A percentile compares a stretch with the other conserved stretches of the same genome.
Conservation (phyloP, 768 basidiomycete species). For the Pulveroboletus ravenelii region DNA sequence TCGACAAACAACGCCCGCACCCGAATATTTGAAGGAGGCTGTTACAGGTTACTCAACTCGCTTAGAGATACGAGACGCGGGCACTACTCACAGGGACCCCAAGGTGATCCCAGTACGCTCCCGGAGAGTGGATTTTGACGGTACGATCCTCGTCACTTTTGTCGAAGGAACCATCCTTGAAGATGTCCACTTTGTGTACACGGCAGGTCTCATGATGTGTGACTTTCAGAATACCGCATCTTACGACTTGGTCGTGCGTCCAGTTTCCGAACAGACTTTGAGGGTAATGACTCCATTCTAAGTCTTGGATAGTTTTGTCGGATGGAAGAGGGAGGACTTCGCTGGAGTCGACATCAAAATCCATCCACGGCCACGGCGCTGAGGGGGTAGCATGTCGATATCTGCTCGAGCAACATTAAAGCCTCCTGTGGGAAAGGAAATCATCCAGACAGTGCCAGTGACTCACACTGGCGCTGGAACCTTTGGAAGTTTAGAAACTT, state of each 20-base stretch:
- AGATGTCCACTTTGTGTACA: slow-evolving; percentile 25
- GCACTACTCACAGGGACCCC: slow-evolving; percentile 31
- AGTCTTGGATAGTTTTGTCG: background rate
- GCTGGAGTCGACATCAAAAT: slow-evolving; percentile 30
- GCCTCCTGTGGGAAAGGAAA: background rate
- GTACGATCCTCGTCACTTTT: background rate
- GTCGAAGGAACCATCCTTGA: slow-evolving; percentile 16
- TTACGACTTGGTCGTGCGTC: slow-evolving; percentile 30
- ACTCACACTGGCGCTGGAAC: slow-evolving; percentile 29
- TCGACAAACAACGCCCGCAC: slow-evolving; percentile 53
- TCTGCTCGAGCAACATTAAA: slow-evolving; percentile 12
- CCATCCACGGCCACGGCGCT: slow-evolving; percentile 42
- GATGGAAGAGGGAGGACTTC: slow-evolving; percentile 16
- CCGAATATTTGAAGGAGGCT: slow-evolving; percentile 36
- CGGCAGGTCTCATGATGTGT: slow-evolving; percentile 5
- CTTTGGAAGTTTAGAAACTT: slow-evolving; percentile 11
- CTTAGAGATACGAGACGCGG: background rate
- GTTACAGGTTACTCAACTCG: background rate
- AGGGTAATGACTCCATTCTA: slow-evolving; percentile 29
- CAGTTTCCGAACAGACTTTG: slow-evolving; percentile 33
- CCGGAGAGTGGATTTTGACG: slow-evolving; percentile 11
- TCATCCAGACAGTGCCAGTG: background rate
- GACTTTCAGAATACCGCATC: slow-evolving; percentile 26
- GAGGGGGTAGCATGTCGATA: slow-evolving; percentile 38
- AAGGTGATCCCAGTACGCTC: slow-evolving; percentile 30